Conservation (phyloP, 2,329 filamentous ascomycete genomes). For the Clathrospora elynae region DNA sequence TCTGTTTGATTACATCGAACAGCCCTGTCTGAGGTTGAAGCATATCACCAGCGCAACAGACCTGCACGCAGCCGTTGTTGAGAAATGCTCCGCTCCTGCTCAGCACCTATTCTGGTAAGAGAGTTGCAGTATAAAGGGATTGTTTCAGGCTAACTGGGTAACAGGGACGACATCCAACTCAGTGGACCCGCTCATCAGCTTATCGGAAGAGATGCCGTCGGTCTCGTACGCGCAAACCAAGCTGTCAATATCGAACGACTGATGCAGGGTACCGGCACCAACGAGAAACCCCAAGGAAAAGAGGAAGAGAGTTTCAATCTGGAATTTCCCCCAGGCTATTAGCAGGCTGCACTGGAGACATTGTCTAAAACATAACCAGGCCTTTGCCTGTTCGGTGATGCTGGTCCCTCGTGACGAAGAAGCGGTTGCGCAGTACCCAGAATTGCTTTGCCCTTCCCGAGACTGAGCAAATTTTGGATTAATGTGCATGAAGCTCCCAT, state of each 20-base stretch:
- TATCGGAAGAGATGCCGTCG: conserved; percentile 45
- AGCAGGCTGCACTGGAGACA: conserved; percentile 21
- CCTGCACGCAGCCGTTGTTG: conserved; percentile 36
- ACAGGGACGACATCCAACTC: conserved; percentile 46
- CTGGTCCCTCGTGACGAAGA: conserved; percentile 3
- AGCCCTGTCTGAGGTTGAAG: conserved; percentile 39
- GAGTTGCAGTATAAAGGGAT: conserved; percentile 33
- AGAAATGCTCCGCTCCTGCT: conserved; percentile 40
- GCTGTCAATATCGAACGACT: conserved; percentile 36
- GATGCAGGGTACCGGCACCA: conserved; percentile 18
- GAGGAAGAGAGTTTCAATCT: conserved; percentile 30
- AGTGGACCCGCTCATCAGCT: conserved; percentile 43
- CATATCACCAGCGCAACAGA: conserved; percentile 14
- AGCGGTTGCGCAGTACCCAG: conserved; percentile 8
- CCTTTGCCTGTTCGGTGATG: conserved; percentile 1
- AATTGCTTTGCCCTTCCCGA: conserved; percentile 22
- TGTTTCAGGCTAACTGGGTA: conserved; percentile 37
- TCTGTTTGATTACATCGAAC: conserved; percentile 42
- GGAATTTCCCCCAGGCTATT: conserved; percentile 44
- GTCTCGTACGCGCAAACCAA: conserved; percentile 38
- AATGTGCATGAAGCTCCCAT: conserved; percentile 30
- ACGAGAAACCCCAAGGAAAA: conserved; percentile 20
- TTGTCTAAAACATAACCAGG: conserved; percentile 26
- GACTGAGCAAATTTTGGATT: conserved; percentile 20
- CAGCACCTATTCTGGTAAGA: conserved; percentile 46